Base-by-base conservation (phyloP, 2,329 filamentous ascomycete species). In the Pseudogymnoascus sp. region DNA sequence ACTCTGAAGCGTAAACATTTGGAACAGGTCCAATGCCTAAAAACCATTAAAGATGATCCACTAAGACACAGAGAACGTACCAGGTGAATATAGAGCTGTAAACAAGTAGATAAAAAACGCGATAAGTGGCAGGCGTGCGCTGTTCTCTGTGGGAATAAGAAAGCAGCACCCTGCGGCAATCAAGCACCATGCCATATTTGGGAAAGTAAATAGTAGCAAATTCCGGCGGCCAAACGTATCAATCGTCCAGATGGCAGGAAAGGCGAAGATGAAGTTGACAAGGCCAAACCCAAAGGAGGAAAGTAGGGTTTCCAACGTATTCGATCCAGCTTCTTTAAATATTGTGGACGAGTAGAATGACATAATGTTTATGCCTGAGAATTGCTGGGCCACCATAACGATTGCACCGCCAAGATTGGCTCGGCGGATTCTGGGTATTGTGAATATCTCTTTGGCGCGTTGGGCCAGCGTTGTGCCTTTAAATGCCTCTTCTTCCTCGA, bases 361-460 rank as follows among this genome's bases (percentile, higher is more conserved):
- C 44, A 82, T 80, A 56, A 81, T 78, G 62, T 80, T 81, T 69
- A 81, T 66, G 40, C 65, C 65, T 37, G 33, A 65, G 21, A 65
- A 69, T 21, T 65, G 63, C 21, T 65, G 63, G 16, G 63, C 65
- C 14, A 68, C 85, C 90, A 96, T 95, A 68, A 93, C 89, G 1
- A 85, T 85, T 67, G 86, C 89, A 0, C 89, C 87, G 2, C 89
- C 90, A 24, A 89, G 79, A 4, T 86, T 92, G 2, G 91, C 90
- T 35, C 86, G 81, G 8, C 86, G 82, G 5, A 88, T 78, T 35
- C 88, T 82, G 2, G 87, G 85, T 61, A 90, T 80, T 7, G 84
- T 88, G 70, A 90, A 87, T 2, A 87, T 78, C 71, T 90, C 82
- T 50, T 79, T 70, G 66, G 89, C 85, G 7, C 88, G 83, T n/a